phyloP scores from a whole-genome alignment of 2,329 filamentous ascomycete genomes.

The Piedraia hortae region DNA sequence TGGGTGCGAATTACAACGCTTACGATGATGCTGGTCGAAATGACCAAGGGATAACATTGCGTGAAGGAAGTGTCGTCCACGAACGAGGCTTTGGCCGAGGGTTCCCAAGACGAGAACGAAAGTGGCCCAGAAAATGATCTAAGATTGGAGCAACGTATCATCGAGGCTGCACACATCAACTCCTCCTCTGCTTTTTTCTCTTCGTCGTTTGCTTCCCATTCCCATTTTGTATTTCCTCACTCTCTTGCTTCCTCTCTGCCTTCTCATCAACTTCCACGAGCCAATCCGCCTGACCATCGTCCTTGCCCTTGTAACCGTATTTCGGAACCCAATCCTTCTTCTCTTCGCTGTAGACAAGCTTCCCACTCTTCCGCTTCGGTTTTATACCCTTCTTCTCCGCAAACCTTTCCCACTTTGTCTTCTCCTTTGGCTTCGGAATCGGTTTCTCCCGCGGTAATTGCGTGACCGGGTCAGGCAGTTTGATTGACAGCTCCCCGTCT shows the following conservation, averaged over 20 bases:
- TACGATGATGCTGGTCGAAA: no score
- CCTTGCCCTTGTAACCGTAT: slow-evolving; percentile 83
- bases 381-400: slow-evolving; percentile 92
- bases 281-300: slow-evolving; percentile 51
- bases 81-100: no score
- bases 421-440: slow-evolving; percentile 50
- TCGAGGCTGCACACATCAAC: no score
- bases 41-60: no score
- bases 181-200: background rate
- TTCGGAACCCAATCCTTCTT: slow-evolving; percentile 72
- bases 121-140: no score
- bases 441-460: slow-evolving; percentile 74
- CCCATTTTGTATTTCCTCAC: slow-evolving; percentile 1
- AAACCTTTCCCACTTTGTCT: slow-evolving; percentile 90
- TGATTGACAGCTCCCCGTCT: slow-evolving; percentile 38
- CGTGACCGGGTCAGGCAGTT: slow-evolving; percentile 43
- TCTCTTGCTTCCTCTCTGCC: slow-evolving; percentile 17
- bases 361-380: slow-evolving; percentile 55
- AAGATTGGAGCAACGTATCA: no score
- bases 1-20: no score
- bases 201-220: slow-evolving; percentile 1
- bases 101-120: no score
- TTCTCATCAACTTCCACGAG: slow-evolving; percentile 68
- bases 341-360: slow-evolving; percentile 62
- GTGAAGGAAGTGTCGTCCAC: no score